These are phyloP conservation scores for Carex parvula DNA, from an alignment of 176 grass and related monocot genomes.

Conservation along the genomic window DNA sequence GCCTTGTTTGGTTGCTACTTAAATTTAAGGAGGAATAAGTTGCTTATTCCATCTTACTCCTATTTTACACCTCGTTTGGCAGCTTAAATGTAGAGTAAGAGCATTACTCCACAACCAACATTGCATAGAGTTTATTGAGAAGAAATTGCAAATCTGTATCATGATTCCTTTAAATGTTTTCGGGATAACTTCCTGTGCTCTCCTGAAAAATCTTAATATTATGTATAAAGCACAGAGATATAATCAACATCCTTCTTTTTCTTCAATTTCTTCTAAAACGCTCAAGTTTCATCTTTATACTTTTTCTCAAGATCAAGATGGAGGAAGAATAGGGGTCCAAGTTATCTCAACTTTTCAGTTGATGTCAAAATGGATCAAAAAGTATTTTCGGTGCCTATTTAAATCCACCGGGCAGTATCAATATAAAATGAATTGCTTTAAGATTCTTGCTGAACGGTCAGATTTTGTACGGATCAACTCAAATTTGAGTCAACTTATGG, in stretches of 20 bases:
- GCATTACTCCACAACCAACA: too few relatives aligned
- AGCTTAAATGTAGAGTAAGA: too few relatives aligned
- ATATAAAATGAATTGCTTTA: too few relatives aligned
- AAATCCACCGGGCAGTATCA: too few relatives aligned
- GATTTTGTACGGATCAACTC: too few relatives aligned
- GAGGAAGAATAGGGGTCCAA: background rate
- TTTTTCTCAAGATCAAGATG: background rate
- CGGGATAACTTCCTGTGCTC: background rate
- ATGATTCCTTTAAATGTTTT: background rate
- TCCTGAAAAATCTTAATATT: background rate
- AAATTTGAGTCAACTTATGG: too few relatives aligned
- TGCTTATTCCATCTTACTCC: too few relatives aligned
- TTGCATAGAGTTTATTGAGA: background rate
- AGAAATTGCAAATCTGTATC: slow-evolving; percentile 6
- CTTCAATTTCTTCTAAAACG: background rate
- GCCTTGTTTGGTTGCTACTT: background rate
- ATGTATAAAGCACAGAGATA: background rate
- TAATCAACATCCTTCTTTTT: background rate
- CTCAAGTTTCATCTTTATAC: background rate
- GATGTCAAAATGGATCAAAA: too few relatives aligned
- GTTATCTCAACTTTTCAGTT: too few relatives aligned
- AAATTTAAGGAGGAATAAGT: background rate
- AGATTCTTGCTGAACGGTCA: too few relatives aligned
- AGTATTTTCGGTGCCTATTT: too few relatives aligned
- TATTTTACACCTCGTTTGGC: too few relatives aligned